Evolutionary conservation across 1,284 basidiomycete genomes (phyloP), one percentile per base, ranked within the genome.

Genomic region (Pyrrhoderma noxium): DNA sequence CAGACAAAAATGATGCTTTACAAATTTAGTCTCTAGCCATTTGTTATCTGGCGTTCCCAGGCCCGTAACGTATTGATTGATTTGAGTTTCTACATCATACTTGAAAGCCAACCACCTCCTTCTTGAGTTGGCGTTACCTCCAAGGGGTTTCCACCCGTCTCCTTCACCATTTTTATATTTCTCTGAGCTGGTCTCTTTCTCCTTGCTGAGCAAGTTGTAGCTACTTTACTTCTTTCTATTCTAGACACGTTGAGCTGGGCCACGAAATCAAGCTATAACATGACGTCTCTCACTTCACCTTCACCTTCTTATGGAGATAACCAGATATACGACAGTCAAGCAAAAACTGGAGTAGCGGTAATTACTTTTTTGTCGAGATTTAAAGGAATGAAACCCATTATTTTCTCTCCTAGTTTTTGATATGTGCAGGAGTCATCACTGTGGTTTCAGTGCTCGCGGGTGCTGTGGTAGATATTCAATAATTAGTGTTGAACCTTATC

Each of bases 391-490:
- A 8, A 46, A 37, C 18, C 2, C 31, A 2, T 1, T 38, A 21
- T 22, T 13, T 21, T 35, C 7, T 14, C 5, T 16, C 37, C 7
- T 18, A 55, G 53, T 34, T 55, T 19, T 41, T 55, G 11, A 49
- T 52, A 3, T 16, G 51, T 8, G 53, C 49, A 16, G 53, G 53
- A 11, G 49, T 55, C 19, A 18, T 51, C 8, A 51, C 53, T 14
- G 51, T 55, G 14, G 13, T 45, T 16, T 49, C 49, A 19, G 49
- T 55, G 14, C 2, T 52, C 3, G 27, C 36, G 9, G 49, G 44
- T 8, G 38, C 35, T 25, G 39, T 52, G 47, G 52, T 53, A 39
- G 23, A 47, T 34, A 31, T 13, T 23, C 22, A 36, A 3, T 13
- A 9, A 43, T 16, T 19, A 19, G 4, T 22, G 3, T 31, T 18